Evolutionary conservation across 331 rosid genomes (phyloP).

Genomic region (Pyracantha coccinea): DNA sequence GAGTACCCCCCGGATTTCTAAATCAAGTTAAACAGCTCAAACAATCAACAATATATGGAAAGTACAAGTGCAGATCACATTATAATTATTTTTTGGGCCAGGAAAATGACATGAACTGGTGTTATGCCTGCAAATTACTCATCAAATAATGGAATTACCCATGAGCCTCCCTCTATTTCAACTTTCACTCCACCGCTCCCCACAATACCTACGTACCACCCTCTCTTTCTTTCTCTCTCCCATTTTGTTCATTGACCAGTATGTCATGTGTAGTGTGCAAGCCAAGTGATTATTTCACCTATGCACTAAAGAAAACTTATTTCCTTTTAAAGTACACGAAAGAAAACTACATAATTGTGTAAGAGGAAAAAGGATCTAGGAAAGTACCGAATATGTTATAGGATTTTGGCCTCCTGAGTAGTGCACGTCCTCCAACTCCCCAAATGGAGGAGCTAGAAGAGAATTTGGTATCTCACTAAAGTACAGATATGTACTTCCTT

Average conservation of each 20-base stretch:
- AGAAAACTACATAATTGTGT: not conserved
- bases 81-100: not conserved
- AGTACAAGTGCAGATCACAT: not conserved
- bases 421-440: slow-evolving; percentile 85
- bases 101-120: not conserved
- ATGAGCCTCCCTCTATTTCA: not conserved
- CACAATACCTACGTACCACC: not conserved
- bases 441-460: slow-evolving; percentile 90
- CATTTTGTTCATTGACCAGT: not conserved
- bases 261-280: not conserved
- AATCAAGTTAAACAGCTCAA: not conserved
- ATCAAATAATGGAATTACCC: not conserved
- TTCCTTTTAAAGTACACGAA: not conserved
- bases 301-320: not conserved
- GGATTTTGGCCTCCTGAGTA: slow-evolving; percentile 88
- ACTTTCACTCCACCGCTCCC: not conserved
- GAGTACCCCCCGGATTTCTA: not conserved
- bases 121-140: not conserved
- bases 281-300: not conserved
- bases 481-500: slow-evolving; percentile 81
- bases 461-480: slow-evolving; percentile 77
- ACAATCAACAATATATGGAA: not conserved
- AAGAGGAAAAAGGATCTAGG: not conserved
- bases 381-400: slow-evolving; percentile 61
- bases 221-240: not conserved